A percentile compares a stretch with the other conserved stretches of the same genome.
These are phyloP conservation scores for Hansenula lynferdii DNA, from an alignment of 1,139 yeast species.

Conservation along the genomic window DNA sequence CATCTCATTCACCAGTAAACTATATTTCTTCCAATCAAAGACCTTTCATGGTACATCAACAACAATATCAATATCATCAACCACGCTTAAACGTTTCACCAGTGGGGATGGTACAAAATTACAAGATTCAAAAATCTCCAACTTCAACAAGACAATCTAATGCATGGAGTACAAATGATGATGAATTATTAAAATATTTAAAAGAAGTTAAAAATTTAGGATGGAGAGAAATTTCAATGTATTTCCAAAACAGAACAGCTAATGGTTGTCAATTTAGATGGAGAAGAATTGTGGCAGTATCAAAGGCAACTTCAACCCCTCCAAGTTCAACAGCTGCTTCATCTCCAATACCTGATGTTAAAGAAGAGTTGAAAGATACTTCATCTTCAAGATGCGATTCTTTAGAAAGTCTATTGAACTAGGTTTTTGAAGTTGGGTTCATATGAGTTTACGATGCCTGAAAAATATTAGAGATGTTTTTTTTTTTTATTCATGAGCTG, in stretches of 20 bases:
- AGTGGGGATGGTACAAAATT: not conserved
- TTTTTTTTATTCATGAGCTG: too few relatives aligned
- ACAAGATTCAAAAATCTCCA: constrained; percentile 5
- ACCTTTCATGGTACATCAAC: not conserved
- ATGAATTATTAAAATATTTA: constrained; percentile 57
- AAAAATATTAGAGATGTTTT: too few relatives aligned
- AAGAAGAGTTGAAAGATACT: not conserved
- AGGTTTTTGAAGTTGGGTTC: too few relatives aligned
- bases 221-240: constrained; percentile 75
- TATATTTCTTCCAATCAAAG: not conserved
- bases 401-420: constrained; percentile 7
- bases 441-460: too few relatives aligned
- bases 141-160: constrained; percentile 11
- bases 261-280: constrained; percentile 84
- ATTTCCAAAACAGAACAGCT: constrained; percentile 69
- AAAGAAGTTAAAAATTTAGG: constrained; percentile 72
- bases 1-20: not conserved
- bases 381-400: constrained; percentile 3
- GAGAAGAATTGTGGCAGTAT: constrained; percentile 45
- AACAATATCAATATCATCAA: not conserved
- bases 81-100: not conserved
- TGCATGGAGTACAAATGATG: constrained; percentile 77
- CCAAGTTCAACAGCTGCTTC: not conserved
- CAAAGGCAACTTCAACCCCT: constrained; percentile 1
- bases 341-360: not conserved